phyloP scores from a whole-genome alignment of 1,284 basidiomycete species.

The Ceratorhiza oryzae-sativae region DNA sequence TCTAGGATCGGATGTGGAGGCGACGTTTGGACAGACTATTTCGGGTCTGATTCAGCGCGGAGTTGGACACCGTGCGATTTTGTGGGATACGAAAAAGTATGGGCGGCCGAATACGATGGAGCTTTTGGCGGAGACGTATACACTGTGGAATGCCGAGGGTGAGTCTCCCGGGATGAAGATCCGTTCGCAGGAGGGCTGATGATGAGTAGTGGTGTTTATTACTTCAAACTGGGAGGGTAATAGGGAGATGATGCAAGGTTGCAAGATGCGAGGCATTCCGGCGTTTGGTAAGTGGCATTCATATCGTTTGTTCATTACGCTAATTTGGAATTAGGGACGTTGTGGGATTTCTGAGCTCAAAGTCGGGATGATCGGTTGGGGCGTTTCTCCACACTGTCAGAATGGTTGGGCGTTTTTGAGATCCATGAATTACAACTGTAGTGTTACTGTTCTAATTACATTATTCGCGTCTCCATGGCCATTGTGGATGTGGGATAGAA shows the following conservation, averaged over 20 bases:
- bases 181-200: background rate
- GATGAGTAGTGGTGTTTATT: slow-evolving; percentile 69
- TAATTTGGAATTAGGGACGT: background rate
- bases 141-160: slow-evolving; percentile 75
- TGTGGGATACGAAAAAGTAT: slow-evolving; percentile 74
- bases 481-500: background rate
- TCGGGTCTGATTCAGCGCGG: slow-evolving; percentile 69
- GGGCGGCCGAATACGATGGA: slow-evolving; percentile 81
- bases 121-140: slow-evolving; percentile 68
- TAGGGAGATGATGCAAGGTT: slow-evolving; percentile 75
- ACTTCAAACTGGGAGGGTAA: slow-evolving; percentile 78
- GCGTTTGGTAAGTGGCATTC: slow-evolving; percentile 38
- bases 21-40: slow-evolving; percentile 76
- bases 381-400: too few relatives aligned
- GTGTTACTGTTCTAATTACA: background rate
- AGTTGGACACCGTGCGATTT: slow-evolving; percentile 67
- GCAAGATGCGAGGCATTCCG: slow-evolving; percentile 58
- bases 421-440: background rate
- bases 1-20: slow-evolving; percentile 47
- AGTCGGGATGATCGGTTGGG: background rate
- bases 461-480: background rate
- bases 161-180: slow-evolving; percentile 31
- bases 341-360: background rate
- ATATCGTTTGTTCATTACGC: background rate
- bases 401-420: background rate